phyloP scores from a whole-genome alignment of 305 asterid species.

The Fraxinus latifolia region DNA sequence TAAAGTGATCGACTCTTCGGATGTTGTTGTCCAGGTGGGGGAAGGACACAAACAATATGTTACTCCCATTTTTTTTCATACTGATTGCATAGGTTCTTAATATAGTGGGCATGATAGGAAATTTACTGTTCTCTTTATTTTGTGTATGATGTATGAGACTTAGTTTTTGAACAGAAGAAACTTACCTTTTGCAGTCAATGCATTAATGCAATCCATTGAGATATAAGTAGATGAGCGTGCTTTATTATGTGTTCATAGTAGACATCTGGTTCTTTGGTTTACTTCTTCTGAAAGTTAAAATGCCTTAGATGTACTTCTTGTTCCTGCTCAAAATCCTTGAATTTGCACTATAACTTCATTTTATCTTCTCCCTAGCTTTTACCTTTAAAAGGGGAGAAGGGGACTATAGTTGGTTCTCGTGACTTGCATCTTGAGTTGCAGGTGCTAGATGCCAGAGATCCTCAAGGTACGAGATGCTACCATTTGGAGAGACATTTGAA shows the following conservation, averaged over 20 bases:
- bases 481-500: constrained; percentile 91
- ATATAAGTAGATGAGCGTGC: neutral
- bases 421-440: constrained; percentile 31
- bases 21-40: constrained; percentile 83
- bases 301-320: neutral
- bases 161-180: neutral
- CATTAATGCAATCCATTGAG: neutral
- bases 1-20: constrained; percentile 95
- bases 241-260: neutral
- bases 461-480: constrained; percentile 94
- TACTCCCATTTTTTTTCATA: neutral
- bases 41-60: neutral
- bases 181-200: neutral
- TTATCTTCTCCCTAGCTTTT: neutral
- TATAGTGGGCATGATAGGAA: neutral
- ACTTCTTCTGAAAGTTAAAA: neutral
- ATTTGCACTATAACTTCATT: neutral
- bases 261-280: neutral
- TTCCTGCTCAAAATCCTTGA: neutral
- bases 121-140: neutral
- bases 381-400: neutral
- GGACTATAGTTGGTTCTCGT: constrained; percentile 2
- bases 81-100: neutral
- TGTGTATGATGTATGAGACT: neutral
- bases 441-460: constrained; percentile 97